Evolutionary conservation across 257 asterid species (phyloP).

Genomic region (Sherardia arvensis): DNA sequence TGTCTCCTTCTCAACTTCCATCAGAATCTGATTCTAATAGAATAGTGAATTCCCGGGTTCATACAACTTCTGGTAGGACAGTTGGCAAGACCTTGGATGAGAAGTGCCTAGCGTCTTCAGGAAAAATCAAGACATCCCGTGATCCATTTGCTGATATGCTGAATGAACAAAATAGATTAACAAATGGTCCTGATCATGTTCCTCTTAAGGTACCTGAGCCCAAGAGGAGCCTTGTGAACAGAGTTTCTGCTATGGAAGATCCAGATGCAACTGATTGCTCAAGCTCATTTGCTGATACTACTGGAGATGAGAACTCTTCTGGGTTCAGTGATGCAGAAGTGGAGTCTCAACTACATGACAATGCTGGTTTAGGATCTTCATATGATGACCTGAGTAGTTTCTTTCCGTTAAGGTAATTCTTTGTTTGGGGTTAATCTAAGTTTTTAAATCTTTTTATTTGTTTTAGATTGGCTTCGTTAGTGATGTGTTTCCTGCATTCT

Average conservation of each 20-base stretch:
- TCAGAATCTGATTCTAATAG: constrained; percentile 1
- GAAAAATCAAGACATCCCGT: constrained; percentile 9
- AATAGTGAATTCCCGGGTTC: background rate
- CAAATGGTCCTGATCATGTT: constrained; percentile 26
- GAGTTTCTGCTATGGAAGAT: constrained; percentile 50
- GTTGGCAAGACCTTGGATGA: constrained; percentile 3
- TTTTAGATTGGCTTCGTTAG: background rate
- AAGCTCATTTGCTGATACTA: constrained; percentile 68
- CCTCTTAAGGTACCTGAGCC: constrained; percentile 43
- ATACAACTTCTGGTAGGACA: background rate
- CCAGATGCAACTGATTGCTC: constrained; percentile 85
- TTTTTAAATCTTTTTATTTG: background rate
- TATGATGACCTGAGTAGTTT: constrained; percentile 56
- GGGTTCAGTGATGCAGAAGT: constrained; percentile 79
- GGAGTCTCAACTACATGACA: constrained; percentile 59
- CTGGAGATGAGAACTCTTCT: constrained; percentile 48
- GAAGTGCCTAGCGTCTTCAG: constrained; percentile 13
- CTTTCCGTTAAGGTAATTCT: constrained; percentile 56
- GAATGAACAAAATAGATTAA: constrained; percentile 25
- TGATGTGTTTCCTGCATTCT: constrained; percentile 2
- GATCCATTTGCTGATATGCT: constrained; percentile 21
- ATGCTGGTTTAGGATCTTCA: constrained; percentile 38
- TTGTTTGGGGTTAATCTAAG: constrained; percentile 1
- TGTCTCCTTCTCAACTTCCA: constrained; percentile 8
- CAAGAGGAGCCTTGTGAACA: constrained; percentile 35